Evolutionary conservation across 106 monocot genomes (phyloP).

Genomic region (Narthecium ossifragum): DNA sequence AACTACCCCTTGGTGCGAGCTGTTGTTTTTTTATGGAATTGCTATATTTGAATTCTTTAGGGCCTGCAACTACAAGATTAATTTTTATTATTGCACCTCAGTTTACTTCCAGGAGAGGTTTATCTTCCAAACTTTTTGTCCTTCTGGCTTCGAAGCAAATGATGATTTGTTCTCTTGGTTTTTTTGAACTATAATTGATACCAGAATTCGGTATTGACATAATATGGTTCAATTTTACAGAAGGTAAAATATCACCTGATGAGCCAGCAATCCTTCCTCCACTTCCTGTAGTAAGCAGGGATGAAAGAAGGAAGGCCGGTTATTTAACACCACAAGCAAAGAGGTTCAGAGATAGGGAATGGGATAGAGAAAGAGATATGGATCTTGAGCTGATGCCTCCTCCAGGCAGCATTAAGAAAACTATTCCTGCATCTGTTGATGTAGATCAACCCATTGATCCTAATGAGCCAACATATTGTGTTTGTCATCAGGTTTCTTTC

Average conservation of each 20-base stretch:
- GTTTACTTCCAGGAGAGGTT: too few species aligned
- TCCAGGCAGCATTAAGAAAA: conserved; percentile 82
- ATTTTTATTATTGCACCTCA: too few species aligned
- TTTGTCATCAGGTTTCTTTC: conserved; percentile 83
- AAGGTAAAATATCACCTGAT: conserved; percentile 90
- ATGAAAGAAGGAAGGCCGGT: conserved; percentile 67
- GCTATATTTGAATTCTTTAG: too few species aligned
- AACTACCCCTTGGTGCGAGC: too few species aligned
- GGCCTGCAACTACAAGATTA: too few species aligned
- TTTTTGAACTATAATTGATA: too few species aligned
- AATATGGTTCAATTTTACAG: conserved; percentile 27
- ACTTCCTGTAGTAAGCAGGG: conserved; percentile 48
- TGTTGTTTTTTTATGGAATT: too few species aligned
- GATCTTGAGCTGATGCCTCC: conserved; percentile 95
- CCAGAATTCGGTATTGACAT: too few species aligned
- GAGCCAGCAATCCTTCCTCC: conserved; percentile 89
- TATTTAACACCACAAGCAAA: conserved; percentile 78
- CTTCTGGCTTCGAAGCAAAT: too few species aligned
- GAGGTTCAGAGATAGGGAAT: conserved; percentile 77
- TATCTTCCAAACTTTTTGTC: too few species aligned
- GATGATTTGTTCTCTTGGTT: too few species aligned
- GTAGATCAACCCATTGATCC: conserved; percentile 90
- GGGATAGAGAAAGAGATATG: conserved; percentile 81
- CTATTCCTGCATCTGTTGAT: conserved; percentile 46
- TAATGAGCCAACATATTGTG: conserved; percentile 94